These are phyloP conservation scores for Apiotrichum mycotoxinovorans DNA, from an alignment of 1,284 basidiomycete species.

Conservation along the genomic window DNA sequence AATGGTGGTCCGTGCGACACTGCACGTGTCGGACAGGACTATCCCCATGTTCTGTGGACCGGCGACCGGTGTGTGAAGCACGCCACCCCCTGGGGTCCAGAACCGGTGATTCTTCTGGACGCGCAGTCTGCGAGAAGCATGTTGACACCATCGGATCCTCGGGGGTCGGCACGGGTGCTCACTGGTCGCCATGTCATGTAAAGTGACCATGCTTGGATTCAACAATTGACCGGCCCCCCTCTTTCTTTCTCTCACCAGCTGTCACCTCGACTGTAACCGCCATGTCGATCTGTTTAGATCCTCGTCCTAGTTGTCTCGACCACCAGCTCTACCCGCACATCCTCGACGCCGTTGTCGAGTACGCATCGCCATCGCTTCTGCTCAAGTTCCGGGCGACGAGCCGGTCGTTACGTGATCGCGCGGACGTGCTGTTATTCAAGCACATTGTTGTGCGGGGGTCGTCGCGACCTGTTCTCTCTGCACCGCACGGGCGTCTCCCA, in stretches of 20 bases:
- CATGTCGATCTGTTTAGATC: not conserved
- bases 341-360: constrained; percentile 1
- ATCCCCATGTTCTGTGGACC: not conserved
- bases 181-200: no score
- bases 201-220: no score
- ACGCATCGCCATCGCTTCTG: not conserved
- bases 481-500: constrained; percentile 3
- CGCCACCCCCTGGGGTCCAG: constrained; percentile 1
- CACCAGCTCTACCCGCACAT: constrained; percentile 4
- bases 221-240: no score
- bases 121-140: no score
- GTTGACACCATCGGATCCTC: no score
- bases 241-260: no score
- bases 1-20: not conserved
- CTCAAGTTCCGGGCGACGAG: constrained; percentile 4
- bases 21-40: not conserved
- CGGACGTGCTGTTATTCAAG: not conserved
- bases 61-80: not conserved
- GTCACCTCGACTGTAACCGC: not conserved
- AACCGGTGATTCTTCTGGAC: no score
- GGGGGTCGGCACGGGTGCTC: no score
- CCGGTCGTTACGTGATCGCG: not conserved
- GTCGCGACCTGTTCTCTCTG: not conserved
- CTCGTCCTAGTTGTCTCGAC: not conserved
- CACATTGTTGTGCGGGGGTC: constrained; percentile 1